Base-by-base conservation (phyloP, 163 green algal species). In the Chloromonas sp. region DNA sequence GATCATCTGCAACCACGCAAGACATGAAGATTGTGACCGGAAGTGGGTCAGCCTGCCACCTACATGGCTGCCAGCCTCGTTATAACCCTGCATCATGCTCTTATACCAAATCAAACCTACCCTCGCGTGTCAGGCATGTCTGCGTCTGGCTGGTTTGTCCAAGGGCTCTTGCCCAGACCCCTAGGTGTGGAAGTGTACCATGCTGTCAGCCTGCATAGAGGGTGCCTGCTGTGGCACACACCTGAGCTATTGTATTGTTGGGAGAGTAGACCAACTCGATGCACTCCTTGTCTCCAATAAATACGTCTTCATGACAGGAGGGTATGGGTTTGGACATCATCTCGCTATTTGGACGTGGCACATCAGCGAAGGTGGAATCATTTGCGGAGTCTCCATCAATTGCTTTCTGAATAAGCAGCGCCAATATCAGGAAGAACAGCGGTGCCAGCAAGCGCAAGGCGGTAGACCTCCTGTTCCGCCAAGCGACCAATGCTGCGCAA, bases 361-460 rank as follows among this genome's bases (percentile, higher is more conserved):
- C 80, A 61, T 91, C 60, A 2, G 2, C 2, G 2, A 83, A 62
- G 60, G 13, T 58, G 58, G 5, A 14, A 60, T 71, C 60, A 1
- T 76, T 71, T 2, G 71, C 36, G 14, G 5, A 59, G 71, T 94
- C 89, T 0, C 87, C 89, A 13, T 90, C 81, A 0, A 95, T 71
- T 0, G 91, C 89, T 71, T 90, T 84, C 82, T 94, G 89, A 61
- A 96, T 92, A 0, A 95, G 78, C 14, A 94, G 88, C 5, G 93
- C 90, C 71, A 96, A 82, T 0, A 94, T 60, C 70, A 96, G 86
- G 89, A 95, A 95, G 0, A 96, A 81, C 83, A 95, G 93, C 1
- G 95, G 90, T 0, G 95, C 92, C 0, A 93, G 61, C 3, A 96
- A 58, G 3, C 95, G 89, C 60, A 97, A 85, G 0, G 92, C 11